Evolutionary conservation across 2,329 filamentous ascomycete species (phyloP).

Genomic region (Zymoseptoria tritici): DNA sequence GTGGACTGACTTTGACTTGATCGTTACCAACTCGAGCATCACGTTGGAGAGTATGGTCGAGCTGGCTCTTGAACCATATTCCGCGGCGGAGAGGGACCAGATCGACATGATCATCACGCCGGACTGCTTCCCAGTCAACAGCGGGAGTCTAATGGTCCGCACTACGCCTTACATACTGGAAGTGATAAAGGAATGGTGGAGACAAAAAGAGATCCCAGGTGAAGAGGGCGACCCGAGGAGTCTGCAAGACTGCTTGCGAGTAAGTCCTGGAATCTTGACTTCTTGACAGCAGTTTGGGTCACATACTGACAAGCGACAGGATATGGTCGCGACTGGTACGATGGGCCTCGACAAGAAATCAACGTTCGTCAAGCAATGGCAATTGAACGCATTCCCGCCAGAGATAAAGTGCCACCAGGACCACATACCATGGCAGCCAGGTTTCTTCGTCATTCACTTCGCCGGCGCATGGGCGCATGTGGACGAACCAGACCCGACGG

Average conservation of each 20-base stretch:
- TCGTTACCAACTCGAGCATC: conserved; percentile 34
- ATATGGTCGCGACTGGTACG: conserved; percentile 18
- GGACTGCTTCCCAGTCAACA: conserved; percentile 32
- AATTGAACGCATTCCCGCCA: conserved; percentile 33
- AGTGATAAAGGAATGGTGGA: conserved; percentile 27
- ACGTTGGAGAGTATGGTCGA: conserved; percentile 31
- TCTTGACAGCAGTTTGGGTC: background rate
- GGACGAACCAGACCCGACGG: conserved; percentile 32
- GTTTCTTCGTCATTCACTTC: conserved; percentile 34
- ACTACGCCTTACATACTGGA: conserved; percentile 27
- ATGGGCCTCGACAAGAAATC: conserved; percentile 1
- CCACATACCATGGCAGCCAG: conserved; percentile 26
- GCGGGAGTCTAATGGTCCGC: conserved; percentile 33
- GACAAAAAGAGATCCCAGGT: conserved; percentile 11
- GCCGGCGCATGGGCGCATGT: conserved; percentile 38
- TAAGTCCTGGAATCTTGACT: background rate
- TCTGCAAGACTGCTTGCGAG: conserved; percentile 32
- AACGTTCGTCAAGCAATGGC: conserved; percentile 28
- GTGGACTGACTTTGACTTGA: conserved; percentile 37
- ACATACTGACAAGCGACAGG: conserved; percentile 7
- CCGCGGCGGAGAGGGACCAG: conserved; percentile 21
- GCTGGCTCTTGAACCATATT: conserved; percentile 25
- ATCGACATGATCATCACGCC: conserved; percentile 34
- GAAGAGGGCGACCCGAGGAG: conserved; percentile 18
- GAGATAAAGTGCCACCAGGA: conserved; percentile 34